Base-by-base conservation (phyloP, 148 eudicot species). In the Cornus suecica region DNA sequence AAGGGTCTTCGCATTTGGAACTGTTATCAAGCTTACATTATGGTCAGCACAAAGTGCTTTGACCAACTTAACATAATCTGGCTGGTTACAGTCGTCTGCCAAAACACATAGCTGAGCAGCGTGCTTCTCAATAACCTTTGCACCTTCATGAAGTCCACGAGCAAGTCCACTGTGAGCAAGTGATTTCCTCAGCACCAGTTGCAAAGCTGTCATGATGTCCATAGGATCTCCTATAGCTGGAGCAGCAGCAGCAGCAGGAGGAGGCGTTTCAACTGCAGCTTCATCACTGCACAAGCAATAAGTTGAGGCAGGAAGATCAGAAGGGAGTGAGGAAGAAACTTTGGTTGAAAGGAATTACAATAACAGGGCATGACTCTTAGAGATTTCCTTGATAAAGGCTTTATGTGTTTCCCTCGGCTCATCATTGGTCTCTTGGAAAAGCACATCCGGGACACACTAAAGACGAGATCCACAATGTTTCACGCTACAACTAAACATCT, bases 11-110 rank as follows among this genome's bases (percentile, higher is more conserved):
- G 90, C 90, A 81, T 83, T 83, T 13, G 87, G 86, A 79, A 87
- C 88, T 29, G 86, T 79, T 4, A 87, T 77, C 41, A 87, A 76
- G 84, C 72, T 81, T 8, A 87, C 90, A 54, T 85, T 85, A 69
- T 87, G 88, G 75, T 87, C 90, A 76, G 84, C 83, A 66, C 90
- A 87, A 62, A 87, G 81, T 69, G 86, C 86, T 77, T 87, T 87
- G 52, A 87, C 84, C 73, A 87, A 74, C 61, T 87, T 87, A 30
- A 82, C 54, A 60, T 84, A 85, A 70, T 85, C 88, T 10, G 87
- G 84, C 75, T 87, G 90, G 80, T 87, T 68, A 69, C 88, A 85
- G 74, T 87, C 90, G 82, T 87, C 88, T 1, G 90, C 90, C 85
- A 85, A 75, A 1, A 87, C 87, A 69, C 88, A 85, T 0, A 87